Percentiles rank a stretch among this genome's conserved stretches.
Conservation (phyloP, 805 yeast species). For the Suhomyces xylopsoci region DNA sequence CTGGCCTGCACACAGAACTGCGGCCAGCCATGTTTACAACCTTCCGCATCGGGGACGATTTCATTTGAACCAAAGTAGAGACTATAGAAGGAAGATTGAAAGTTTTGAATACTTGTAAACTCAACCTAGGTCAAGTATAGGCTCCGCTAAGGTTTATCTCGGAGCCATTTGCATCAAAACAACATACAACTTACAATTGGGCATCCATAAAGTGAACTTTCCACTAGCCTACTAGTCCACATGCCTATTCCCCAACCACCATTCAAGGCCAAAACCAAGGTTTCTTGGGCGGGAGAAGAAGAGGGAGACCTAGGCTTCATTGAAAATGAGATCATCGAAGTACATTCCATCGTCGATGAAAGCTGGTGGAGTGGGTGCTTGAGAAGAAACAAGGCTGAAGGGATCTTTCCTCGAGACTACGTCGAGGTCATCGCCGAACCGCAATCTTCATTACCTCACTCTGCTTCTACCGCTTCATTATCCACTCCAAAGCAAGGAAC, state of each 20-base stretch:
- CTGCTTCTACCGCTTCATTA: slow-evolving; percentile 17
- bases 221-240: not conserved
- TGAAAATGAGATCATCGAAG: slow-evolving; percentile 90
- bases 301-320: slow-evolving; percentile 88
- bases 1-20: not conserved
- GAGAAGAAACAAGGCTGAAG: slow-evolving; percentile 74
- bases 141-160: not conserved
- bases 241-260: slow-evolving; percentile 41
- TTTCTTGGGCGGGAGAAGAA: slow-evolving; percentile 93
- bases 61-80: not conserved
- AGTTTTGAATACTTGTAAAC: not conserved
- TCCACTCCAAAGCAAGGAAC: slow-evolving; percentile 14
- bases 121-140: not conserved
- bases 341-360: slow-evolving; percentile 76
- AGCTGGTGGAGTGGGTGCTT: slow-evolving; percentile 89
- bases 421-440: slow-evolving; percentile 53
- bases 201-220: not conserved
- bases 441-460: slow-evolving; percentile 8
- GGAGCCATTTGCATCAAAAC: not conserved
- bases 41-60: not conserved
- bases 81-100: not conserved
- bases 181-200: not conserved
- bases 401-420: slow-evolving; percentile 84
- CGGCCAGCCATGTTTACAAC: slow-evolving; percentile 1
- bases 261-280: slow-evolving; percentile 74